Percentiles rank a stretch among this genome's conserved stretches.
Conservation (phyloP, 805 yeast genomes). For the Clavispora phyllophila region DNA sequence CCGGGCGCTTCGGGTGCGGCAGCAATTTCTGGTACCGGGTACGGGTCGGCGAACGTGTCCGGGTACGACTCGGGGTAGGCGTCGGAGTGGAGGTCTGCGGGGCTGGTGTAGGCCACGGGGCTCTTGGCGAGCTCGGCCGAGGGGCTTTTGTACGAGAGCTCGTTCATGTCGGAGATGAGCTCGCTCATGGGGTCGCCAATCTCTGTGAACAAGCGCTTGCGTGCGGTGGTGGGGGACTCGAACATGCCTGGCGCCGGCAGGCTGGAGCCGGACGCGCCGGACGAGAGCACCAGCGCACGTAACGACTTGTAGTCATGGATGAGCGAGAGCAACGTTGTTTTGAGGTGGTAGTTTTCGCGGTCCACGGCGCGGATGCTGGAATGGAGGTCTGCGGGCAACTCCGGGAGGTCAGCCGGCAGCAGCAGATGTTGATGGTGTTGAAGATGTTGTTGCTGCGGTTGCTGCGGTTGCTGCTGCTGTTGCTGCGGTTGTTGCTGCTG, state of each 20-base stretch:
- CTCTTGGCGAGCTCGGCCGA: background rate
- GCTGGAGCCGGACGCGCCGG: constrained; percentile 1
- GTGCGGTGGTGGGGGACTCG: constrained; percentile 17
- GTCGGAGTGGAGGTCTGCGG: constrained; percentile 1
- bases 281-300: constrained; percentile 23
- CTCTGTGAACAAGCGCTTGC: constrained; percentile 15
- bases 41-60: too few species aligned
- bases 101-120: background rate
- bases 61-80: constrained; percentile 1
- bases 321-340: constrained; percentile 28
- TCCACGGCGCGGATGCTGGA: constrained; percentile 18
- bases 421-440: background rate
- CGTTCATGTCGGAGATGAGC: constrained; percentile 25
- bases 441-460: too few species aligned
- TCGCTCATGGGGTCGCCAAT: constrained; percentile 18
- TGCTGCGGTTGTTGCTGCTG: too few species aligned
- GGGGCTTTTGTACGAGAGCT: constrained; percentile 19
- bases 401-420: background rate
- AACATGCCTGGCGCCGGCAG: constrained; percentile 7
- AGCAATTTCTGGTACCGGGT: too few species aligned
- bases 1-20: too few species aligned
- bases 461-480: too few species aligned
- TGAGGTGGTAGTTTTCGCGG: constrained; percentile 32
- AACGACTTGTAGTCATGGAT: constrained; percentile 38
- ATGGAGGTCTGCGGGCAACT: constrained; percentile 8